Evolutionary conservation across 495 filamentous ascomycete species (phyloP).

Genomic region (Chaetomidium leptoderma): DNA sequence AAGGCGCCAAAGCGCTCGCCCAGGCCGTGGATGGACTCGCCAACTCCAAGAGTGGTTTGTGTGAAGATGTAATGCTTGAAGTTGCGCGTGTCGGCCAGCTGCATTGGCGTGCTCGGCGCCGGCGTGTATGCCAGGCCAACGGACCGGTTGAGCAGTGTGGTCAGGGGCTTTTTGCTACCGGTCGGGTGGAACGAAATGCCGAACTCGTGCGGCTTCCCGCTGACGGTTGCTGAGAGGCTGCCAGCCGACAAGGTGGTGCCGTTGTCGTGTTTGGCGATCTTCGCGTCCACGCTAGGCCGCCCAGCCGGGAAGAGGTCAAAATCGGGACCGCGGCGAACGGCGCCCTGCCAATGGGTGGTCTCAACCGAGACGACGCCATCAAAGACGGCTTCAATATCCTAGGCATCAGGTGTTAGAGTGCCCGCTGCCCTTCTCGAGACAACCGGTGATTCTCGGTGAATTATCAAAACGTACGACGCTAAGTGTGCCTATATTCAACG

Average conservation of each 20-base stretch:
- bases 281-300: conserved; percentile 41
- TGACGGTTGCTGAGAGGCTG: conserved; percentile 50
- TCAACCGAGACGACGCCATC: conserved; percentile 61
- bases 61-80: conserved; percentile 59
- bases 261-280: conserved; percentile 45
- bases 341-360: conserved; percentile 60
- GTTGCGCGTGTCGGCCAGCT: conserved; percentile 51
- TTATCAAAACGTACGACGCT: conserved; percentile 36
- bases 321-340: conserved; percentile 55
- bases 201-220: conserved; percentile 51
- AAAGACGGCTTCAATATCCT: conserved; percentile 52
- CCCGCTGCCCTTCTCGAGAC: no score
- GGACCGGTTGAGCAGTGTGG: conserved; percentile 56
- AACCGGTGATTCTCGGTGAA: no score
- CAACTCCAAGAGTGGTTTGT: conserved; percentile 58
- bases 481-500: conserved; percentile 52
- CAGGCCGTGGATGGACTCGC: conserved; percentile 65
- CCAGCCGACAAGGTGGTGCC: conserved; percentile 56
- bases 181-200: conserved; percentile 52
- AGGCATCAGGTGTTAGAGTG: conserved; percentile 29
- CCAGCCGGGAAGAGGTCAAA: conserved; percentile 57
- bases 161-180: conserved; percentile 48
- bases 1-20: conserved; percentile 69
- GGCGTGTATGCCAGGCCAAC: conserved; percentile 55
- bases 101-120: conserved; percentile 46